phyloP scores from a whole-genome alignment of 1,284 basidiomycete genomes.

The Cutaneotrichosporon cutaneum region DNA sequence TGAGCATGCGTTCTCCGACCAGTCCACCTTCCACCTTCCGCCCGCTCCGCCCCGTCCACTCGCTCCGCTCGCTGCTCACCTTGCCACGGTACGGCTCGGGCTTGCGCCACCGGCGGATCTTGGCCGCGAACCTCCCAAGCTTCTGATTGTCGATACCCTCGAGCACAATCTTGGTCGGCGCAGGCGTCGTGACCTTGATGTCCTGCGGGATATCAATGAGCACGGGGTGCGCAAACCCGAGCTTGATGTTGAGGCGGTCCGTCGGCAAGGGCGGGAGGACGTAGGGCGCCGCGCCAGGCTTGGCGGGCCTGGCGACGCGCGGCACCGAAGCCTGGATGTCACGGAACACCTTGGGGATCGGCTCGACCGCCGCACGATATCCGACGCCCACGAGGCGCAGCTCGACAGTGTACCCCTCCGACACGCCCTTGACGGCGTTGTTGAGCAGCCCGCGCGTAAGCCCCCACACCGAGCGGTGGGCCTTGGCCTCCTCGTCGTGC shows the following conservation, averaged over 20 bases:
- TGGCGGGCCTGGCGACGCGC: slow-evolving; percentile 16
- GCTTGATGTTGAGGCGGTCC: slow-evolving; percentile 70
- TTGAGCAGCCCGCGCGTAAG: slow-evolving; percentile 81
- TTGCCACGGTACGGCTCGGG: slow-evolving; percentile 98
- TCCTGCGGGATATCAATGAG: slow-evolving; percentile 75
- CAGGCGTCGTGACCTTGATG: slow-evolving; percentile 63
- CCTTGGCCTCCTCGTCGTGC: slow-evolving; percentile 67
- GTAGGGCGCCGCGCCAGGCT: slow-evolving; percentile 29
- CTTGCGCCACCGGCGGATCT: slow-evolving; percentile 76
- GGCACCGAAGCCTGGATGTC: slow-evolving; percentile 39
- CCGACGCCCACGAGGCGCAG: slow-evolving; percentile 92
- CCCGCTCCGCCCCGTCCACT: background rate
- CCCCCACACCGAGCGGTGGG: slow-evolving; percentile 89
- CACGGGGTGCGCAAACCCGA: slow-evolving; percentile 88
- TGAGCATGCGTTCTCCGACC: background rate
- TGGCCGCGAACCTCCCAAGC: slow-evolving; percentile 83
- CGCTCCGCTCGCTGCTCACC: slow-evolving; percentile 61
- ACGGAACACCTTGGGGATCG: slow-evolving; percentile 62
- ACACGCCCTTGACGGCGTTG: slow-evolving; percentile 89
- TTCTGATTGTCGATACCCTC: slow-evolving; percentile 59
- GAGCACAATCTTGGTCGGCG: slow-evolving; percentile 57
- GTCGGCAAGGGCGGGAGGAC: slow-evolving; percentile 31
- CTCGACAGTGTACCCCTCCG: slow-evolving; percentile 77
- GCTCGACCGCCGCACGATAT: slow-evolving; percentile 83
- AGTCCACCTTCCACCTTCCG: background rate